Base-by-base conservation (phyloP, 768 basidiomycete genomes). In the Macrolepiota fuliginosa region DNA sequence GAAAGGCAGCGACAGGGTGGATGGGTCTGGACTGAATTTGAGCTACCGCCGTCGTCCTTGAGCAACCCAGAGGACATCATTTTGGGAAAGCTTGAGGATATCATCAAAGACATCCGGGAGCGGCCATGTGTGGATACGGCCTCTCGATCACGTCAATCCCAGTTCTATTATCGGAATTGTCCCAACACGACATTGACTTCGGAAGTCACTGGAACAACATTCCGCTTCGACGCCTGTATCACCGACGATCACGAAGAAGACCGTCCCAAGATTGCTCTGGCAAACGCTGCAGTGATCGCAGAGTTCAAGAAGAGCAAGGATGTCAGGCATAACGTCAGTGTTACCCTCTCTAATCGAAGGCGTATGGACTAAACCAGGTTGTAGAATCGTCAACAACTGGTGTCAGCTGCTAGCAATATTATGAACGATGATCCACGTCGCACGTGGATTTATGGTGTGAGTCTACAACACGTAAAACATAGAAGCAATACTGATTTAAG, bases 361-460 rank as follows among this genome's bases (percentile, higher is more conserved):
- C 42, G 17, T 27, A 49, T 27, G 22, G 24, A 2, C 47, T 3
- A 24, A 9, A 12, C 22, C 5, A 27, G 5, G 0, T 42, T 10
- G 15, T 39, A 60, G 58, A 60, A 60, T 22, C 58, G 58, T 29
- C 32, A 11, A 37, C 46, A 60, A 25, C 11, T 60, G 15, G 58
- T 49, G 3, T 4, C 27, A n/a, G 47, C 5, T 17, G 58, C 58
- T 15, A 24, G 3, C 35, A 47, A 60, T 4, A 49, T 60, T 2
- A 2, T 60, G 47, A 60, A 60, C 49, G 46, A 60, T 15, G 58
- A 60, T 37, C 45, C 46, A 2, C 9, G 29, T 3, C 58, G 58
- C 3, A 35, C 17, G 10, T 49, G n/a, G 15, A 35, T 52, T 1
- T 52, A 51, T 39, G 58, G 58, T 15, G 58, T 60, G 24, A 22